Evolutionary conservation across 371 early-diverging fungal genomes (phyloP).

Genomic region (Mycotypha africana): DNA sequence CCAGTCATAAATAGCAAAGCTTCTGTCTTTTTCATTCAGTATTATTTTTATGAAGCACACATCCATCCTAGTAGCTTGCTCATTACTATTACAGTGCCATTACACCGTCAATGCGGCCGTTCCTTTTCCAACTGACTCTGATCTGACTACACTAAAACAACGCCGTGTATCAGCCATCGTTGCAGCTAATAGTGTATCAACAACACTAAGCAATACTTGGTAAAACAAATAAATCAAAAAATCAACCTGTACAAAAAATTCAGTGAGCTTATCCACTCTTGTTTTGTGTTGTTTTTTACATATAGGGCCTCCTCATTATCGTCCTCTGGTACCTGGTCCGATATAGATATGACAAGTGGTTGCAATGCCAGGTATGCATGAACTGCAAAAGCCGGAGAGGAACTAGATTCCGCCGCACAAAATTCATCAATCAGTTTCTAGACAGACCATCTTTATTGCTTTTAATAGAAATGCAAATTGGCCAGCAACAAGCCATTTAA

Average conservation of each 20-base stretch:
- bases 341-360: slow-evolving; percentile 15
- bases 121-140: neutral
- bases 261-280: neutral
- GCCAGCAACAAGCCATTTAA: slow-evolving; percentile 21
- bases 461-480: slow-evolving; percentile 20
- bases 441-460: neutral
- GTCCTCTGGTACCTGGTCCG: slow-evolving; percentile 14
- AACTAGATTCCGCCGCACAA: too few species aligned
- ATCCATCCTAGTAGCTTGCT: too few species aligned
- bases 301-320: slow-evolving; percentile 4
- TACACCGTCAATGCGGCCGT: slow-evolving; percentile 9
- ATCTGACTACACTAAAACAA: neutral
- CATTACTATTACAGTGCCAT: too few species aligned
- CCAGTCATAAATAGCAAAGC: too few species aligned
- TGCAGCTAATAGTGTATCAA: too few species aligned
- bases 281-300: neutral
- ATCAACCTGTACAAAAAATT: too few species aligned
- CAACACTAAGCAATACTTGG: too few species aligned
- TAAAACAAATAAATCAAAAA: too few species aligned
- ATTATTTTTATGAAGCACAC: too few species aligned
- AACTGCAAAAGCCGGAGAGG: neutral
- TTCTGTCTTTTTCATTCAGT: too few species aligned
- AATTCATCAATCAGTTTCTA: neutral
- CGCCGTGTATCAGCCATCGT: neutral
- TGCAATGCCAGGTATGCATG: slow-evolving; percentile 12